Evolutionary conservation across 805 yeast species (phyloP).

Genomic region (Clavispora carvajalis): DNA sequence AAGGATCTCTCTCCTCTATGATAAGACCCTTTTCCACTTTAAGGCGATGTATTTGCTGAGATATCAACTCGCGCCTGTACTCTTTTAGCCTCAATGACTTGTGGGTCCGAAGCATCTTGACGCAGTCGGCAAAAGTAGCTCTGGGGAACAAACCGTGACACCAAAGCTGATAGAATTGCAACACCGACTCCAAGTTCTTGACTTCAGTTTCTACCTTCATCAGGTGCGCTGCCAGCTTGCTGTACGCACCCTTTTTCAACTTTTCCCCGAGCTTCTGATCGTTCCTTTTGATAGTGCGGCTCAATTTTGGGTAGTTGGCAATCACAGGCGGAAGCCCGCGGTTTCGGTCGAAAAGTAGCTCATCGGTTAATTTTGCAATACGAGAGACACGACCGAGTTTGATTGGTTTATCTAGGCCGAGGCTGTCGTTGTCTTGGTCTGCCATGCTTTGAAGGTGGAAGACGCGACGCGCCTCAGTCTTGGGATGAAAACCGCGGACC

Average conservation of each 20-base stretch:
- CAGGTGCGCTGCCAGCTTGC: conserved; percentile 13
- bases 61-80: conserved; percentile 12
- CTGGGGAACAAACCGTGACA: conserved; percentile 32
- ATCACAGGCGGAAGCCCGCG: conserved; percentile 31
- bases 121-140: conserved; percentile 15
- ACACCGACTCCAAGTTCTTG: conserved; percentile 28
- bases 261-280: conserved; percentile 17
- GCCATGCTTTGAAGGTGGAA: conserved; percentile 1
- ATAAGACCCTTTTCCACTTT: conserved; percentile 17
- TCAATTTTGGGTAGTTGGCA: conserved; percentile 25
- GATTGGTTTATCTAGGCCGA: conserved; percentile 34
- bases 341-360: conserved; percentile 27
- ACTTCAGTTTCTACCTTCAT: conserved; percentile 28
- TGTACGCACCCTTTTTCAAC: conserved; percentile 11
- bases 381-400: conserved; percentile 27
- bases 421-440: conserved; percentile 15
- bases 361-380: conserved; percentile 35
- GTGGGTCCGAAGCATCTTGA: conserved; percentile 11
- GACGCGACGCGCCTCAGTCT: conserved; percentile 2
- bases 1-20: conserved; percentile 6
- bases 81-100: conserved; percentile 9
- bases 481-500: no score
- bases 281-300: conserved; percentile 21
- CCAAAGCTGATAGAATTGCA: conserved; percentile 43
- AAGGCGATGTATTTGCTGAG: conserved; percentile 12